phyloP scores from a whole-genome alignment of 2,329 filamentous ascomycete genomes.

The Ambrosiella xylebori region DNA sequence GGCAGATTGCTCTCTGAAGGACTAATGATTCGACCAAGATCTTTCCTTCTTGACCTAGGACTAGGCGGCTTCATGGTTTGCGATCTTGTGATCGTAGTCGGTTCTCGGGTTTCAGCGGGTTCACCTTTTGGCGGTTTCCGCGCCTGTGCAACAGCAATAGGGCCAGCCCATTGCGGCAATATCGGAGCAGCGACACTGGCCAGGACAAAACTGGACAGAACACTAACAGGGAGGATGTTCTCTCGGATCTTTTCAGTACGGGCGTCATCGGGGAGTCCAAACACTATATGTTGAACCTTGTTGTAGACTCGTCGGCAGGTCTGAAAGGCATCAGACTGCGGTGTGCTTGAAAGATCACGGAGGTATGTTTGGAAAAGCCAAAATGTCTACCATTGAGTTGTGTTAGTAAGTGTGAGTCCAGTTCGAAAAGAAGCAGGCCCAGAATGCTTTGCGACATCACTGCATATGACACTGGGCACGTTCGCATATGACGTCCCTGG shows the following conservation, averaged over 20 bases:
- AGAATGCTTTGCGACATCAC: no score
- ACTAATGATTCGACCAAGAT: conserved; percentile 11
- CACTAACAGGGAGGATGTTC: conserved; percentile 63
- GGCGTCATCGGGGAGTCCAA: conserved; percentile 53
- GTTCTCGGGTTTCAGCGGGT: conserved; percentile 28
- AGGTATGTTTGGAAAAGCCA: conserved; percentile 84
- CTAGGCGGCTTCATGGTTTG: conserved; percentile 44
- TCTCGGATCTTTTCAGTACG: conserved; percentile 63
- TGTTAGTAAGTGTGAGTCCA: no score
- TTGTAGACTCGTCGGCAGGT: conserved; percentile 74
- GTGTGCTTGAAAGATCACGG: conserved; percentile 59
- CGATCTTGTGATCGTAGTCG: conserved; percentile 35
- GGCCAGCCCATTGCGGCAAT: conserved; percentile 62
- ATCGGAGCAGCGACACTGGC: conserved; percentile 59
- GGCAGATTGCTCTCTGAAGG: conserved; percentile 6
- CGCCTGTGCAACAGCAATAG: conserved; percentile 65
- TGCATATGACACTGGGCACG: background rate
- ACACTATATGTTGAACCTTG: conserved; percentile 75
- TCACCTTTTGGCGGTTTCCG: conserved; percentile 47
- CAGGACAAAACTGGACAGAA: conserved; percentile 64
- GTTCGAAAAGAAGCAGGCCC: no score
- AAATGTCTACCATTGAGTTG: conserved; percentile 45
- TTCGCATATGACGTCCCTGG: background rate
- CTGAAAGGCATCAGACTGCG: conserved; percentile 61
- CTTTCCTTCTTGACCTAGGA: conserved; percentile 30